A percentile compares a stretch with the other conserved stretches of the same genome.
phyloP scores from a whole-genome alignment of 176 grass and related monocot genomes.

The Chrysopogon serrulatus region DNA sequence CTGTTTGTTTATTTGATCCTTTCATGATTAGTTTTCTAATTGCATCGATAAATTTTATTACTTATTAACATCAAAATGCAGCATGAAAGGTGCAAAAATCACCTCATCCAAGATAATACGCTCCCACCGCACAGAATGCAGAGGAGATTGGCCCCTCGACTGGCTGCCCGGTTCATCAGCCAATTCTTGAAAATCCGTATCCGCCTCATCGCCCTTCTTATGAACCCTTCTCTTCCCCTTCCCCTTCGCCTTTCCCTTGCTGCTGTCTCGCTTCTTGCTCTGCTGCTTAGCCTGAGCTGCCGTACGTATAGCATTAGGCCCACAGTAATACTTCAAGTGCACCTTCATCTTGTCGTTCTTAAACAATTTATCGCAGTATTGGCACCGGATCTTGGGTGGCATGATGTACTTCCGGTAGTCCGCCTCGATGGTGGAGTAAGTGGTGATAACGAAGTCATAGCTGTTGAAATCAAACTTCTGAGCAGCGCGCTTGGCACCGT shows the following conservation, averaged over 20 bases:
- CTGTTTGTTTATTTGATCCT: neutral
- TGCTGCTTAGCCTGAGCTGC: slow-evolving; percentile 77
- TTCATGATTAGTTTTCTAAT: neutral
- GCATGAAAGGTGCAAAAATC: slow-evolving; percentile 8
- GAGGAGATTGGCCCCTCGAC: slow-evolving; percentile 46
- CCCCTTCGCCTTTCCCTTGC: neutral
- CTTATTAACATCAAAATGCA: neutral
- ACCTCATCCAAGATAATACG: slow-evolving; percentile 97
- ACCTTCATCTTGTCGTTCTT: slow-evolving; percentile 39
- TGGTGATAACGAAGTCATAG: slow-evolving; percentile 86
- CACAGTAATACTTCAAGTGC: slow-evolving; percentile 72
- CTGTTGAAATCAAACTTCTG: slow-evolving; percentile 39
- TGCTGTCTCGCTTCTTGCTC: slow-evolving; percentile 47
- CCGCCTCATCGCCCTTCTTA: slow-evolving; percentile 1
- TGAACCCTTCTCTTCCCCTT: neutral
- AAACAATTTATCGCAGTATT: slow-evolving; percentile 53
- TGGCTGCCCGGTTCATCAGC: neutral
- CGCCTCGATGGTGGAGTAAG: slow-evolving; percentile 76
- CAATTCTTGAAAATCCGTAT: slow-evolving; percentile 12
- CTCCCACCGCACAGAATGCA: slow-evolving; percentile 83
- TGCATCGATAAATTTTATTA: neutral
- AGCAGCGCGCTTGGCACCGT: slow-evolving; percentile 37
- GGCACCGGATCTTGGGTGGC: slow-evolving; percentile 62
- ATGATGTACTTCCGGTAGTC: slow-evolving; percentile 90
- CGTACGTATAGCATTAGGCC: slow-evolving; percentile 68